Evolutionary conservation across 768 basidiomycete species (phyloP).

Genomic region (Epithele typhae): DNA sequence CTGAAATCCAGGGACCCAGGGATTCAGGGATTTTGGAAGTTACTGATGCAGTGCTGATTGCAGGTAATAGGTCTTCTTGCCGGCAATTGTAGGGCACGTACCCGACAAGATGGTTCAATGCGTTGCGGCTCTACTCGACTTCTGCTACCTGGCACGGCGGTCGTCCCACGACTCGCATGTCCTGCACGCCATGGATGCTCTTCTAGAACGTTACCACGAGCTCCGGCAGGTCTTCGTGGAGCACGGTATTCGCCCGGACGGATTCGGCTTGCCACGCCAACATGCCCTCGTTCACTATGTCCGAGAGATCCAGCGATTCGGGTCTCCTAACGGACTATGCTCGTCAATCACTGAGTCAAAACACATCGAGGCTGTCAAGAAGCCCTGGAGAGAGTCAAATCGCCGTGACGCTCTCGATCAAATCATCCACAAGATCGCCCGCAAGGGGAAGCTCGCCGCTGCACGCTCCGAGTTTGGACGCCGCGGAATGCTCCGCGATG

Average conservation of each 20-base stretch:
- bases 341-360: constrained; percentile 23
- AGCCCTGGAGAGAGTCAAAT: constrained; percentile 20
- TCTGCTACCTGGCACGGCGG: too few relatives aligned
- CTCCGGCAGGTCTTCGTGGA: constrained; percentile 9
- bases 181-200: neutral
- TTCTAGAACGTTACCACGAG: neutral
- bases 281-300: constrained; percentile 14
- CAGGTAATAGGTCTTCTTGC: too few relatives aligned
- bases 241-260: neutral
- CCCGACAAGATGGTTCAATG: too few relatives aligned
- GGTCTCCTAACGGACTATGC: constrained; percentile 22
- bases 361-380: constrained; percentile 23
- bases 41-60: too few relatives aligned
- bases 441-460: constrained; percentile 19
- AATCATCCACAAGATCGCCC: constrained; percentile 19
- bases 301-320: constrained; percentile 12
- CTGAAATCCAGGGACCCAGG: too few relatives aligned
- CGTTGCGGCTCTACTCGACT: too few relatives aligned
- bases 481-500: constrained; percentile 13
- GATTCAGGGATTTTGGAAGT: too few relatives aligned
- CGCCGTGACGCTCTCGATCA: constrained; percentile 16
- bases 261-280: neutral
- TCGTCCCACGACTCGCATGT: neutral
- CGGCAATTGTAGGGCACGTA: too few relatives aligned
- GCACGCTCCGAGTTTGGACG: constrained; percentile 9